Conservation (phyloP, 192 early-diverging fungal genomes). For the Entomortierella chlamydospora region DNA sequence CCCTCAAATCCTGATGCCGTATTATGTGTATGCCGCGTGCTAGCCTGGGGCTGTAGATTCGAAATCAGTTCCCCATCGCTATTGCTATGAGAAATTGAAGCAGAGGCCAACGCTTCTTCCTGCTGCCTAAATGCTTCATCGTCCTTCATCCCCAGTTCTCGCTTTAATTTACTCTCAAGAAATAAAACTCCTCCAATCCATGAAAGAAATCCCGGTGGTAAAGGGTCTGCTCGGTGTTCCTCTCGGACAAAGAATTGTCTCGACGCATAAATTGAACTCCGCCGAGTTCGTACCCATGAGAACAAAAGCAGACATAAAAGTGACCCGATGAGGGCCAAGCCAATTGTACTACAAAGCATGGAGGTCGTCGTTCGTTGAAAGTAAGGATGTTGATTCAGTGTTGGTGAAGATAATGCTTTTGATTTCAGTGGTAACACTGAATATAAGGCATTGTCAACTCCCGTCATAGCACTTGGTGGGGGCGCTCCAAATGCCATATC, state of each 20-base stretch:
- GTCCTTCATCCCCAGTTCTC: not conserved
- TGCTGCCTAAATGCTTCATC: too few relatives aligned
- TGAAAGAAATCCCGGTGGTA: slow-evolving; percentile 1
- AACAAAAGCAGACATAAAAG: slow-evolving; percentile 5
- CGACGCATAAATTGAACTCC: slow-evolving; percentile 16
- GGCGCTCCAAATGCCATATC: too few relatives aligned
- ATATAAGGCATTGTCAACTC: too few relatives aligned
- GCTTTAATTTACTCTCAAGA: slow-evolving; percentile 7
- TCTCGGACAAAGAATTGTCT: slow-evolving; percentile 26
- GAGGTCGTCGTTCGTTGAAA: slow-evolving; percentile 26
- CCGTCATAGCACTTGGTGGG: too few relatives aligned
- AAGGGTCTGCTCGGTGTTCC: slow-evolving; percentile 11
- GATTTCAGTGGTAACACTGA: too few relatives aligned
- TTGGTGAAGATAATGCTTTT: too few relatives aligned
- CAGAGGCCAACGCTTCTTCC: too few relatives aligned
- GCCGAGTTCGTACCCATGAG: slow-evolving; percentile 11
- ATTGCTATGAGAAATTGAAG: too few relatives aligned
- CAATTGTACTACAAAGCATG: slow-evolving; percentile 5
- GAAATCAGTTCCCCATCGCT: too few relatives aligned
- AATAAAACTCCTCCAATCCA: slow-evolving; percentile 14
- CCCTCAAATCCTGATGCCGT: too few relatives aligned
- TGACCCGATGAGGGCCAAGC: not conserved
- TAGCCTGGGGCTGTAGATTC: too few relatives aligned
- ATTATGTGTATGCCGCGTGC: too few relatives aligned
- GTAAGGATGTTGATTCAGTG: not conserved